These are phyloP conservation scores for Fusarium sp. DNA, from an alignment of 2,329 filamentous ascomycete genomes.

Conservation along the genomic window DNA sequence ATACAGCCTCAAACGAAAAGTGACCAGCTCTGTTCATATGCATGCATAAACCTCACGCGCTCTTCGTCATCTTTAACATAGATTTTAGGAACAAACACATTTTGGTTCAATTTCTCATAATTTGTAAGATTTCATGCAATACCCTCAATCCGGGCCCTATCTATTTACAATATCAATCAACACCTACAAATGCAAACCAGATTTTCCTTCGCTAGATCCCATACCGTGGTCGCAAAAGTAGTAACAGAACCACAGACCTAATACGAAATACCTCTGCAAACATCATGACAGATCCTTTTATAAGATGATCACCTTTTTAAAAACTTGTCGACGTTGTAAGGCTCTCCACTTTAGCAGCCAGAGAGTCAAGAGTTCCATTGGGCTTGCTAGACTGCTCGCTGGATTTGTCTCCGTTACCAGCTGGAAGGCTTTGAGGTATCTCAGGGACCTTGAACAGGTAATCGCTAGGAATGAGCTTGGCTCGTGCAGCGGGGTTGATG, in stretches of 20 bases:
- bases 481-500: constrained; percentile 77
- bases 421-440: constrained; percentile 50
- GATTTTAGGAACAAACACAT: neutral
- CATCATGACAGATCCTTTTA: neutral
- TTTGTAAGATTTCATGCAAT: neutral
- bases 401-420: constrained; percentile 35
- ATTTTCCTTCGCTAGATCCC: neutral
- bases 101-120: neutral
- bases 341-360: constrained; percentile 51
- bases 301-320: neutral
- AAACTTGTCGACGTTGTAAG: constrained; percentile 42
- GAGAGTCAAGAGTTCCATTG: constrained; percentile 47
- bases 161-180: neutral
- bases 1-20: neutral
- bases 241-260: constrained; percentile 1
- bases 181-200: neutral
- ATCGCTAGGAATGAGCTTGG: constrained; percentile 79
- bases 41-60: neutral
- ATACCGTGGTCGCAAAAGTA: constrained; percentile 10
- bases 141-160: neutral
- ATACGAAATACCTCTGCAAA: neutral
- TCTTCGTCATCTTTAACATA: neutral
- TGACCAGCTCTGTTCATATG: neutral
- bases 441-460: constrained; percentile 77
- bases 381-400: constrained; percentile 24